A percentile compares a stretch with the other conserved stretches of the same genome.
phyloP scores from a whole-genome alignment of 1,284 basidiomycete genomes.

The Chalciporus sp. region DNA sequence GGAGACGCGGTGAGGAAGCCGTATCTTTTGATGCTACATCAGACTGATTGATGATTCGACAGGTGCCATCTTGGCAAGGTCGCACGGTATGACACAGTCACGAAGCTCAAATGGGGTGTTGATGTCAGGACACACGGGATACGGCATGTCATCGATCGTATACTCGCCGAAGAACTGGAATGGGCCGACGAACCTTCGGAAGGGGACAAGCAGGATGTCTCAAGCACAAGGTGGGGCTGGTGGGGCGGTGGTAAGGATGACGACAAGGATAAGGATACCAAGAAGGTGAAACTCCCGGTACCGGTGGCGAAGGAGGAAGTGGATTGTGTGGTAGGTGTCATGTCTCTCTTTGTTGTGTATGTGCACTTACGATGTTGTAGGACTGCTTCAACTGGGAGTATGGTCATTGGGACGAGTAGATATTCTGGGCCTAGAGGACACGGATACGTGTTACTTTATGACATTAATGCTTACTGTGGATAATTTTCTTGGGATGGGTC shows the following conservation, averaged over 20 bases:
- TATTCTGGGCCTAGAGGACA: background rate
- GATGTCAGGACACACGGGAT: slow-evolving; percentile 83
- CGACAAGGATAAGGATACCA: slow-evolving; percentile 21
- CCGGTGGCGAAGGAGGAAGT: slow-evolving; percentile 46
- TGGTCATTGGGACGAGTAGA: slow-evolving; percentile 36
- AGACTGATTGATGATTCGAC: slow-evolving; percentile 21
- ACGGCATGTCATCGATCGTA: slow-evolving; percentile 69
- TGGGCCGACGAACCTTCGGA: slow-evolving; percentile 36
- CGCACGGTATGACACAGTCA: slow-evolving; percentile 88
- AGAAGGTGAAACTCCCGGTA: slow-evolving; percentile 35
- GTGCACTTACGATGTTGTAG: slow-evolving; percentile 34
- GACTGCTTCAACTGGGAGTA: slow-evolving; percentile 74
- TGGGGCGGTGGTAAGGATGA: slow-evolving; percentile 26
- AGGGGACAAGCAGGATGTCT: background rate
- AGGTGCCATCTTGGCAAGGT: slow-evolving; percentile 83
- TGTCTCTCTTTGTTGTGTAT: background rate
- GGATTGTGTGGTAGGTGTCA: slow-evolving; percentile 39
- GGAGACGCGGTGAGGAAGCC: slow-evolving; percentile 48
- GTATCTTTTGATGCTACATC: background rate
- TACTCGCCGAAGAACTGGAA: slow-evolving; percentile 74
- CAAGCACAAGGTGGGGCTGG: slow-evolving; percentile 25
- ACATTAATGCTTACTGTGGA: background rate
- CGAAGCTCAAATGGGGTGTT: slow-evolving; percentile 79
- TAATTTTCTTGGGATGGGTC: background rate
- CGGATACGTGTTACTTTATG: background rate